These are phyloP conservation scores for Pythium brassicae DNA, from an alignment of 352 stramenopile species.

Conservation along the genomic window DNA sequence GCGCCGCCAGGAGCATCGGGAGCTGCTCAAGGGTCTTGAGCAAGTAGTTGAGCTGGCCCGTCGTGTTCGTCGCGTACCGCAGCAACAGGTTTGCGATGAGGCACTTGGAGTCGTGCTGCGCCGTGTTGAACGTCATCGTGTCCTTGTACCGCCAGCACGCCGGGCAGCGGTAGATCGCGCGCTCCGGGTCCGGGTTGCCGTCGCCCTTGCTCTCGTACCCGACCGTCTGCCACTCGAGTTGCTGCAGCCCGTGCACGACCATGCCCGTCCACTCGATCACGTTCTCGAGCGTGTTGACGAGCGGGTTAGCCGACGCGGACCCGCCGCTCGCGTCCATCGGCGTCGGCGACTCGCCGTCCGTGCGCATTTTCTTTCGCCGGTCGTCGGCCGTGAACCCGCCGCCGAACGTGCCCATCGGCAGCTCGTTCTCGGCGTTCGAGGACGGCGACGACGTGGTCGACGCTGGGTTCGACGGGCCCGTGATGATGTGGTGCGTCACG, in stretches of 20 bases:
- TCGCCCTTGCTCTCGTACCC: conserved; percentile 77
- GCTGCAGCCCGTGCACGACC: conserved; percentile 71
- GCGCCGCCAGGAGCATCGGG: conserved; percentile 52
- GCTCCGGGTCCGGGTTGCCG: conserved; percentile 60
- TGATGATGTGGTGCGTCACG: conserved; percentile 76
- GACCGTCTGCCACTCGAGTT: conserved; percentile 78
- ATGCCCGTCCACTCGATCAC: conserved; percentile 67
- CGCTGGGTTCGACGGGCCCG: conserved; percentile 54
- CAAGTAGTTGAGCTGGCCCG: conserved; percentile 70
- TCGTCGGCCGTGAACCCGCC: conserved; percentile 56
- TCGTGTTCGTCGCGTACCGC: conserved; percentile 76
- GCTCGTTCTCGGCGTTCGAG: conserved; percentile 63
- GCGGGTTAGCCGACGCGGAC: conserved; percentile 26
- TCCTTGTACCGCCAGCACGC: conserved; percentile 85
- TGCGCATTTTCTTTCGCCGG: conserved; percentile 66
- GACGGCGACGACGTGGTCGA: conserved; percentile 65
- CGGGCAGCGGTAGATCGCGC: conserved; percentile 77
- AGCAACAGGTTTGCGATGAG: conserved; percentile 79
- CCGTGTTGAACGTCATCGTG: conserved; percentile 79
- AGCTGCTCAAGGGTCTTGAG: conserved; percentile 77
- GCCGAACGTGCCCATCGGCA: conserved; percentile 41
- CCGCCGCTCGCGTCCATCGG: conserved; percentile 17
- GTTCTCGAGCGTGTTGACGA: conserved; percentile 69
- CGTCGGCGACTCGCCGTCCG: conserved; percentile 15
- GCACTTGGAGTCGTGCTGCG: conserved; percentile 81